Evolutionary conservation across 106 monocot species (phyloP), one percentile per base, ranked within the genome.

Genomic region (Vanilla planifolia): DNA sequence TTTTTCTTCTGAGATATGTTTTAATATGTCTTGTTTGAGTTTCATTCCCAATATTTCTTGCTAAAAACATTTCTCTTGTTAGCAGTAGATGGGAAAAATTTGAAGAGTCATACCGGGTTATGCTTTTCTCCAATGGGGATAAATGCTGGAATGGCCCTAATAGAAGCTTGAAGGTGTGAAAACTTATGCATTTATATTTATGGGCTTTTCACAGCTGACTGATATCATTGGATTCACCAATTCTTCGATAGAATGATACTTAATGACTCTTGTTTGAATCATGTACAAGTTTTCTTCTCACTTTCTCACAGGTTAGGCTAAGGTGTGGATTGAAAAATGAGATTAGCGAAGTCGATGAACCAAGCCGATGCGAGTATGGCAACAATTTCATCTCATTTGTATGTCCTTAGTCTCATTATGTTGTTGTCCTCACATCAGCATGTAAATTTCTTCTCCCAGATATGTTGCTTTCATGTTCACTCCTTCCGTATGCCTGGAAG

Each of bases 81-180:
- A 33, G n/a, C 64, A 99, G 98, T 77, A 58, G 64, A 22, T 92
- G 92, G 98, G 98, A 92, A 14, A 99, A 92, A 63, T 99, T 99
- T 67, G 98, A 99, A 22, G 92, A 92, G 43, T 80, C 88, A 8
- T 92, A 85, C 67, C 73, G 77, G 71, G 45, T 80, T 22, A 92
- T 99, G 92, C 64, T 51, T 24, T 99, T 99, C 63, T 71, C 80
- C 27, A 70, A 68, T 74, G 98, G 98, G 36, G 92, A 92, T 50
- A 79, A 27, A 67, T 99, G 98, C 71, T 99, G 98, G 98, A 99
- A 99, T 80, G 98, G 98, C 10, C 92, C 98, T 47, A 77, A 99
- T 76, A 75, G 98, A 81, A 92, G 88, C 64, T 60, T 99, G 48
- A 92, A 85, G 80, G 98, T 98, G 71, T 16, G 30, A 53, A 5